These are phyloP conservation scores for Aspergillaceae sp. DNA, from an alignment of 2,329 filamentous ascomycete genomes.

Conservation along the genomic window DNA sequence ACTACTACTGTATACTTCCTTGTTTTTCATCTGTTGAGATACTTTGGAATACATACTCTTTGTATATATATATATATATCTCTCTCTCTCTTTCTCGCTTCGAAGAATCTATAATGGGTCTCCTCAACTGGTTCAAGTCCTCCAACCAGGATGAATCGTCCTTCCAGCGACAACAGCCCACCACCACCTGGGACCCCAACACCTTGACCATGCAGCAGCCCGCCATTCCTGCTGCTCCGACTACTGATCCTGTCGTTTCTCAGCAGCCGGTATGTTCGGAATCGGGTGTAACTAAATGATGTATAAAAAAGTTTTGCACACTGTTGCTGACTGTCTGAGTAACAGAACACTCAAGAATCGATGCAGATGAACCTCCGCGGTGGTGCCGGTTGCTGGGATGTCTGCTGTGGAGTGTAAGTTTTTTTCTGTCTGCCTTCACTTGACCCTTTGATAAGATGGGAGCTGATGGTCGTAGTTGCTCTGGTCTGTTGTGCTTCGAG, in stretches of 20 bases:
- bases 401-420: constrained; percentile 27
- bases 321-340: constrained; percentile 4
- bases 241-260: constrained; percentile 6
- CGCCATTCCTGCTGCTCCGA: constrained; percentile 9
- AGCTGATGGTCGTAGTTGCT: constrained; percentile 12
- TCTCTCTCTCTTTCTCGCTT: too few relatives aligned
- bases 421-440: neutral
- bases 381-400: constrained; percentile 18
- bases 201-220: constrained; percentile 14
- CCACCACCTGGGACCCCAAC: constrained; percentile 9
- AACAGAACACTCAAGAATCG: constrained; percentile 9
- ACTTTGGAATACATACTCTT: neutral
- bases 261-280: constrained; percentile 10
- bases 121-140: constrained; percentile 14
- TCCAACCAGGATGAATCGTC: constrained; percentile 8
- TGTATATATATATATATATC: too few relatives aligned
- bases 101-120: neutral
- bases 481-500: constrained; percentile 24
- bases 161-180: neutral
- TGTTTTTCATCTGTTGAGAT: neutral
- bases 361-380: constrained; percentile 22
- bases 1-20: neutral
- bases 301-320: neutral
- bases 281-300: too few relatives aligned
- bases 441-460: constrained; percentile 2